phyloP scores from a whole-genome alignment of 306 rosid species.

The Sindora glabra region DNA sequence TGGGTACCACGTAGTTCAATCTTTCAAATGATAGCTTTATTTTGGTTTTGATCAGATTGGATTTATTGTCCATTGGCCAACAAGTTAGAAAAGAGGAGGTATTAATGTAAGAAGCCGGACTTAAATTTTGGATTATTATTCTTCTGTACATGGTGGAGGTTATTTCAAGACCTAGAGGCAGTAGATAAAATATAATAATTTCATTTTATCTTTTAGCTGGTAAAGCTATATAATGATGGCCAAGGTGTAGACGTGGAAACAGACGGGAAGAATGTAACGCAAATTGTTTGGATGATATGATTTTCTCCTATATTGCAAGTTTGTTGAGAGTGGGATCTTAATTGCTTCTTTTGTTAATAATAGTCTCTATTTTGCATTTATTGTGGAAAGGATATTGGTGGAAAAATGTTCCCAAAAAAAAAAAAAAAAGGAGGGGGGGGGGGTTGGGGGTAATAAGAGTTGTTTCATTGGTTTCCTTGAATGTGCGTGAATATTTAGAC shows the following conservation, averaged over 20 bases:
- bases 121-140: conserved; percentile 16
- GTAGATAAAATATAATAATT: conserved; percentile 11
- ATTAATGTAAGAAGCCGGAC: conserved; percentile 5
- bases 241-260: neutral
- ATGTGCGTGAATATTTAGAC: no score
- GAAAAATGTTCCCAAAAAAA: neutral
- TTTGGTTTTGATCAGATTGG: neutral
- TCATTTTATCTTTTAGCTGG: neutral
- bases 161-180: conserved; percentile 16
- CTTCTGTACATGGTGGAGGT: conserved; percentile 40
- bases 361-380: no score
- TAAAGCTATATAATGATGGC: conserved; percentile 1
- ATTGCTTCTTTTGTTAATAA: no score
- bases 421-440: neutral
- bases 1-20: conserved; percentile 30
- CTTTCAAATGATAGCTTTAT: neutral
- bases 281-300: neutral
- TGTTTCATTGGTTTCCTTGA: no score
- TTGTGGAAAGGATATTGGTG: no score
- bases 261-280: conserved; percentile 11
- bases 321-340: no score
- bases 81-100: neutral
- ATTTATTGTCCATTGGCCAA: neutral
- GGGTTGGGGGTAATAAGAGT: neutral
- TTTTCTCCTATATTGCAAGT: no score